Evolutionary conservation across 108 stramenopile species (phyloP).

Genomic region (Cylindrotheca fusiformis): DNA sequence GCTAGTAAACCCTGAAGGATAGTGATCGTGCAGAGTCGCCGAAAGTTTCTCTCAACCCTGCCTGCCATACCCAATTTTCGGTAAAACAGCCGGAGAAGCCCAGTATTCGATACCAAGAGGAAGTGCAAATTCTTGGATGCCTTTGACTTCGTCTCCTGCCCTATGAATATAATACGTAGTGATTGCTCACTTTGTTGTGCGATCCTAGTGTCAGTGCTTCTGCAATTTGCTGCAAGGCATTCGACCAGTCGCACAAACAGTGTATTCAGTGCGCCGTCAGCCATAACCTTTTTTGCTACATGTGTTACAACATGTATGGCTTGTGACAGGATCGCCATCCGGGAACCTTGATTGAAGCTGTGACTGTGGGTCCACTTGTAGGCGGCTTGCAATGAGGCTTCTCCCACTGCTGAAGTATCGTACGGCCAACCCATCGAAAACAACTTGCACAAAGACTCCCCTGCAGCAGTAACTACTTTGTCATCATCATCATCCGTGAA

Average conservation of each 20-base stretch:
- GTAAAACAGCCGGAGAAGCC: not conserved
- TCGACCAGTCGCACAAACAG: constrained; percentile 7
- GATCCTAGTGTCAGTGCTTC: constrained; percentile 6
- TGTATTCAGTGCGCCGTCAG: not conserved
- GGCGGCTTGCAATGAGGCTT: constrained; percentile 14
- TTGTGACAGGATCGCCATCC: not conserved
- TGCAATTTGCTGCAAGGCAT: constrained; percentile 16
- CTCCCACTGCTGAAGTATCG: not conserved
- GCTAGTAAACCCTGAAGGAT: constrained; percentile 6
- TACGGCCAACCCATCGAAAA: constrained; percentile 4
- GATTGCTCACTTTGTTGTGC: too few relatives aligned
- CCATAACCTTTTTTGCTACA: not conserved
- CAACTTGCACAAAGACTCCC: constrained; percentile 32
- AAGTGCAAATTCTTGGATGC: too few relatives aligned
- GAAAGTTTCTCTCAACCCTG: not conserved
- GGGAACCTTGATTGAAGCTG: not conserved
- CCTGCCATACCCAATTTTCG: not conserved
- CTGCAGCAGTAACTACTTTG: constrained; percentile 51
- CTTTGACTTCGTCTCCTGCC: too few relatives aligned
- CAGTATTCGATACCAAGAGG: constrained; percentile 13
- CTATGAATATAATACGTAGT: too few relatives aligned
- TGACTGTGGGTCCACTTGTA: constrained; percentile 21
- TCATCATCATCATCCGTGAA: constrained; percentile 52
- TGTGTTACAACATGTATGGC: not conserved
- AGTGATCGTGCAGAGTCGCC: not conserved